Percentiles rank a stretch among this genome's conserved stretches.
Evolutionary conservation across 345 rosid genomes (phyloP).

Genomic region (Dovyalis caffra): DNA sequence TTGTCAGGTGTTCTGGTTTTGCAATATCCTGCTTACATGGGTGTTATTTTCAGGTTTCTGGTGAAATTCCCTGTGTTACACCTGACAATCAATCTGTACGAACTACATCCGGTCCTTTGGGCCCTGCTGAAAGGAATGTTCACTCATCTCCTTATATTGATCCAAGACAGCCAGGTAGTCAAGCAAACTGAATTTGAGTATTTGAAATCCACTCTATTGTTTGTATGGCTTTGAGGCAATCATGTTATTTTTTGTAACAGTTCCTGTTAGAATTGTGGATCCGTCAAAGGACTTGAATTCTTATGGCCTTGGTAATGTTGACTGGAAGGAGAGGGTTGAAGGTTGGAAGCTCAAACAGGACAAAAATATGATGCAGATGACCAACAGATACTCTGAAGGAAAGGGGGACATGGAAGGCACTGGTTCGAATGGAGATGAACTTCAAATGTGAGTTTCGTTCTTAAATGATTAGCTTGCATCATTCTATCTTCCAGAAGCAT

Average conservation of each 20-base stretch:
- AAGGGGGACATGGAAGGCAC: slow-evolving; percentile 97
- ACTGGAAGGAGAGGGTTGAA: slow-evolving; percentile 99
- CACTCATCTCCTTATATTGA: slow-evolving; percentile 86
- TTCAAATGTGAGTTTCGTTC: slow-evolving; percentile 69
- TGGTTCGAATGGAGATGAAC: slow-evolving; percentile 97
- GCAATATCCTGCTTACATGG: slow-evolving; percentile 4
- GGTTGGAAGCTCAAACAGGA: slow-evolving; percentile 99
- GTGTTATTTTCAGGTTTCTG: slow-evolving; percentile 65
- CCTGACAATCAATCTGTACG: slow-evolving; percentile 90
- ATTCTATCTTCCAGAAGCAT: neutral
- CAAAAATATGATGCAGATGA: slow-evolving; percentile 70
- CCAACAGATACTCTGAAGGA: slow-evolving; percentile 67
- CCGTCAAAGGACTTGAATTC: slow-evolving; percentile 97
- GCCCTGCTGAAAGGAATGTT: slow-evolving; percentile 77
- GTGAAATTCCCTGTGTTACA: slow-evolving; percentile 84
- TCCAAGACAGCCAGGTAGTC: slow-evolving; percentile 95
- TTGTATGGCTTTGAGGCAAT: slow-evolving; percentile 20
- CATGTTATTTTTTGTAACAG: slow-evolving; percentile 38
- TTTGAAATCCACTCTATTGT: slow-evolving; percentile 9
- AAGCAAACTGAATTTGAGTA: slow-evolving; percentile 6
- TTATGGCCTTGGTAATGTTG: slow-evolving; percentile 94
- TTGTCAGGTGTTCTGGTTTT: neutral
- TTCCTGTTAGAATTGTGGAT: slow-evolving; percentile 96
- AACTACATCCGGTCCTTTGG: slow-evolving; percentile 98
- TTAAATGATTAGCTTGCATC: neutral